Base-by-base conservation (phyloP, 2,329 filamentous ascomycete species). In the Coniella lustricola region DNA sequence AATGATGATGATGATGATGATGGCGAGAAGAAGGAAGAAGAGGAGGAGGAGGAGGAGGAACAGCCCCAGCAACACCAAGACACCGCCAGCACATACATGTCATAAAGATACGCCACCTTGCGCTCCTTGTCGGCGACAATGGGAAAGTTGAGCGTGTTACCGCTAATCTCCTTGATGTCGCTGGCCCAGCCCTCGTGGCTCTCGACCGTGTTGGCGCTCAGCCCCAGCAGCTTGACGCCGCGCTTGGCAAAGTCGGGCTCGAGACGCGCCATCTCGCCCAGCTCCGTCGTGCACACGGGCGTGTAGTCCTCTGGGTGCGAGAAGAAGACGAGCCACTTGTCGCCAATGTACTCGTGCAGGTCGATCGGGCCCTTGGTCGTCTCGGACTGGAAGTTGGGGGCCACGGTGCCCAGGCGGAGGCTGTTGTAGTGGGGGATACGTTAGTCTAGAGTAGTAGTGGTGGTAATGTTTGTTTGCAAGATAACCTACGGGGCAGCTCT, bases 221-320 rank as follows among this genome's bases (percentile, higher is more conserved):
- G 77, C 42, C 90, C 90, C 61, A 95, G 91, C 71, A 95, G 82
- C 80, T 95, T 94, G 61, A 91, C 87, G 56, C 82, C 82, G 55
- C 90, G 83, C 75, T 87, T 88, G 62, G 82, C 78, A 70, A 96
- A 95, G 69, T 95, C 89, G 60, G 82, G 80, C 73, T 89, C 83
- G 55, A 95, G 77, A 72, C 90, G 93, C 59, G 90, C 87, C 62
- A 96, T 94, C 52, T 90, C 90, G 55, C 90, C 90, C 54, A 96
- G 84, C 74, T 96, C 90, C 47, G 90, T 96, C 56, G 90, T 96
- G 78, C 90, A 96, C 52, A 95, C 90, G 47, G 90, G 90, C 2
- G 90, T 95, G 76, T 87, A 95, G 70, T 95, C 90, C 67, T 84
- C 85, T 3, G 87, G 87, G 72, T 91, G 87, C 29, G 84, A 89